Evolutionary conservation across 139 green algal species (phyloP), one percentile per base, ranked within the genome.

Genomic region (Deuterostichococcus epilithicus): DNA sequence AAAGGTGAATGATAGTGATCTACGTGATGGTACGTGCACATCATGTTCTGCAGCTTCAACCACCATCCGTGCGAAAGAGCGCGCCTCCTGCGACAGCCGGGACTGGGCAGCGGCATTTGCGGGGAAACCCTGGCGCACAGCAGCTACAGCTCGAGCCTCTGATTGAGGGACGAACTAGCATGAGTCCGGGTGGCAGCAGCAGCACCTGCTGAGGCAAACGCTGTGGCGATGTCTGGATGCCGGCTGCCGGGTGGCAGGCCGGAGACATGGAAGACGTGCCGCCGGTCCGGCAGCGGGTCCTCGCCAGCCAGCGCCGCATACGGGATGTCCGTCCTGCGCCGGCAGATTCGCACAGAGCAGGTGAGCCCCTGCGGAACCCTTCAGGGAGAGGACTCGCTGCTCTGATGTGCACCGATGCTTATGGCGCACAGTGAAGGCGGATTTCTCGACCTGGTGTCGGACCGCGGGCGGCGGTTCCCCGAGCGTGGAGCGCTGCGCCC

Each of bases 241-340:
- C 39, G 37, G 5, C 34, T 38, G 39, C 70, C 68, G n/a, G 68
- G 45, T 1, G 63, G 70, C 77, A 81, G 63, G 68, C 60, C 30
- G 22, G 26, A 33, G 23, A 76, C 63, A 13, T 74, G 59, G 58
- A 77, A 59, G 10, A 81, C 60, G 39, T 81, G 70, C 5, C 30
- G 32, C 39, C 70, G 45, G 23, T 73, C 60, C 1, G 60, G 77
- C 30, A 23, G 3, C 3, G 77, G 77, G 39, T 81, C 77, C 22
- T 39, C 59, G 5, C 70, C 77, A 23, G 32, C 73, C n/a, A 81
- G 32, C 26, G 77, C 70, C 4, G 45, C 70, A 33, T 81, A 77
- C 20, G 77, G 59, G 10, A 81, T 73, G 65, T 79, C 74, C 33
- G 38, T 68, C 65, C 74, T 73, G 65, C 39, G 1, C n/a, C n/a